These are phyloP conservation scores for Harrya chromipes DNA, from an alignment of 768 basidiomycete species.

Conservation along the genomic window DNA sequence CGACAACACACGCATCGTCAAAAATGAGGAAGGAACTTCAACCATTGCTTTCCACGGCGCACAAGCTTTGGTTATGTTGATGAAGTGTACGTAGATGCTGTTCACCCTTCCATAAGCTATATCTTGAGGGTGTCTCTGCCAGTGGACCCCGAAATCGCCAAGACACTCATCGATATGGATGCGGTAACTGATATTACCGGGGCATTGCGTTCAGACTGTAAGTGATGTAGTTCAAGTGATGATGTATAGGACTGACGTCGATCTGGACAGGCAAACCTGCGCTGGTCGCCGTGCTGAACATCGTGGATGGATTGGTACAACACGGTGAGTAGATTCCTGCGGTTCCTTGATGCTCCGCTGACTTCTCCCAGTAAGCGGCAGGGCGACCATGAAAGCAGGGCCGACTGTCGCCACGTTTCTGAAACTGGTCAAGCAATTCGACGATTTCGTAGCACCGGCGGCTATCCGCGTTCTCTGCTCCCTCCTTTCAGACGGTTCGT, in stretches of 20 bases:
- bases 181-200: conserved; percentile 17
- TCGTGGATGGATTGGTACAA: conserved; percentile 16
- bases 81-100: conserved; percentile 14
- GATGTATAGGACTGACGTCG: neutral
- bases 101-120: neutral
- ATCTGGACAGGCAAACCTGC: conserved; percentile 15
- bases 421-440: conserved; percentile 18
- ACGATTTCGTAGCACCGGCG: conserved; percentile 30
- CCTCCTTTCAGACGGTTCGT: conserved; percentile 23
- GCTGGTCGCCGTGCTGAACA: conserved; percentile 20
- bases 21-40: conserved; percentile 16
- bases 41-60: conserved; percentile 22
- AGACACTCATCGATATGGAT: conserved; percentile 13
- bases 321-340: conserved; percentile 6
- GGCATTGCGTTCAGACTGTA: conserved; percentile 17
- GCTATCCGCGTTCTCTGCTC: conserved; percentile 25
- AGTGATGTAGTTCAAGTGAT: neutral
- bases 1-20: conserved; percentile 5
- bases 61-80: conserved; percentile 26
- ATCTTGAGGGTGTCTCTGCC: neutral
- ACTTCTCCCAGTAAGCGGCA: conserved; percentile 2
- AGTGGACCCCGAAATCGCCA: conserved; percentile 16
- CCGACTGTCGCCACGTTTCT: conserved; percentile 14
- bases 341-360: neutral
- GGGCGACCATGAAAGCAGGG: conserved; percentile 4